Evolutionary conservation across 108 stramenopile species (phyloP), one percentile per base, ranked within the genome.

Genomic region (Thalassiosira profunda): DNA sequence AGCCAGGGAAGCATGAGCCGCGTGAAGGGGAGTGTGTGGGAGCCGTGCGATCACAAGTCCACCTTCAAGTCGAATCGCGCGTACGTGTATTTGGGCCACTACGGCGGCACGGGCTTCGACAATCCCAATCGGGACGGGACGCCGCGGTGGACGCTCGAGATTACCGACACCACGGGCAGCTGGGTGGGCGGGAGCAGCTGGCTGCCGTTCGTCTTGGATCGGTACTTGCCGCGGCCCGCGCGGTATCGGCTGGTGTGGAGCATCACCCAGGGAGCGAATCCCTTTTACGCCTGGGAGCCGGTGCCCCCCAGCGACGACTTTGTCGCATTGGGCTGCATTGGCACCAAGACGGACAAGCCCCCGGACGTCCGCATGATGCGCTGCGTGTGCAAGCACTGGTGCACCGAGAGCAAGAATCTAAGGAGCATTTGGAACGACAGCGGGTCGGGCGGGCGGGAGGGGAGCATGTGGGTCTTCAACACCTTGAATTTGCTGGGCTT

Each of bases 201-300:
- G 94, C 73, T 98, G 3, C 94, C 92, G 35, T 91, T 93, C 47
- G 97, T 99, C 14, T 51, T 97, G 42, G 94, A 95, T 57, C 66
- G 86, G 18, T 95, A 89, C 67, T 87, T 97, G 74, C 98, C 98
- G 0, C 88, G 94, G 48, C 97, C 98, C 38, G 94, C 94, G 28
- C 86, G 95, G 12, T 99, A 93, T 81, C 86, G 96, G 10, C 84
- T 97, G 40, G 97, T 97, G 20, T 99, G 98, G 98, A 94, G 94
- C 63, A 73, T 93, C 10, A 93, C 94, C 24, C 89, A 91, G 54
- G 96, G 97, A 25, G 88, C 86, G 52, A 96, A 96, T 38, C 93
- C 89, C 17, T 92, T 99, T 54, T 98, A 94, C 70, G 92, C 91
- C 3, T 99, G 98, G 98, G 93, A 97, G 63, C 95, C 98, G 4